Evolutionary conservation across 2,329 filamentous ascomycete genomes (phyloP).

Genomic region (Cladophialophora chaetospira): DNA sequence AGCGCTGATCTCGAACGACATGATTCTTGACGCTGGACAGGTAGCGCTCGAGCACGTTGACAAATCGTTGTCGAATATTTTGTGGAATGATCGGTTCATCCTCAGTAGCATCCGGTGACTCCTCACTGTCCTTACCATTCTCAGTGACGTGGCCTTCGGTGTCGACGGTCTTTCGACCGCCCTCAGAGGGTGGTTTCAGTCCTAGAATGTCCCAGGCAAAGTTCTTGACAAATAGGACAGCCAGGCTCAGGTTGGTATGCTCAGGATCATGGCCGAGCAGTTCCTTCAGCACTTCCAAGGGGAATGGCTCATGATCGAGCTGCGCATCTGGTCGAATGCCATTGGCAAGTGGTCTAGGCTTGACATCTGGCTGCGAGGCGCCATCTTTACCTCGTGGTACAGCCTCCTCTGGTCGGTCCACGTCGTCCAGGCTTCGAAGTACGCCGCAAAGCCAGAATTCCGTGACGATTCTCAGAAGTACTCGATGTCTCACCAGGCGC

Average conservation of each 20-base stretch:
- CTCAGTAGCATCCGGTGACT: constrained; percentile 36
- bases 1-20: constrained; percentile 87
- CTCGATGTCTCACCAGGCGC: constrained; percentile 78
- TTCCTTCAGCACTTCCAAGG: constrained; percentile 96
- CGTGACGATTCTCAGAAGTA: constrained; percentile 85
- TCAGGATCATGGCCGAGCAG: constrained; percentile 91
- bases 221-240: constrained; percentile 93
- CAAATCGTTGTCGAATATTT: constrained; percentile 83
- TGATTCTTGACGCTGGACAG: constrained; percentile 92
- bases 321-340: constrained; percentile 58
- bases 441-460: constrained; percentile 95
- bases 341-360: constrained; percentile 63
- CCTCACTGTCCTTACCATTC: constrained; percentile 53
- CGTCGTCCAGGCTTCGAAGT: constrained; percentile 75
- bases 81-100: constrained; percentile 74
- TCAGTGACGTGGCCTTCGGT: constrained; percentile 71
- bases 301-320: constrained; percentile 83
- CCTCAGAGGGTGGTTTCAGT: constrained; percentile 68
- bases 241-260: constrained; percentile 83
- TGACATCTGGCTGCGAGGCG: constrained; percentile 47
- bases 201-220: constrained; percentile 96
- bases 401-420: constrained; percentile 64
- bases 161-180: constrained; percentile 80
- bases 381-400: constrained; percentile 58
- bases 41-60: constrained; percentile 80